Evolutionary conservation across 345 rosid genomes (phyloP).

Genomic region (Pugionium cornutum): DNA sequence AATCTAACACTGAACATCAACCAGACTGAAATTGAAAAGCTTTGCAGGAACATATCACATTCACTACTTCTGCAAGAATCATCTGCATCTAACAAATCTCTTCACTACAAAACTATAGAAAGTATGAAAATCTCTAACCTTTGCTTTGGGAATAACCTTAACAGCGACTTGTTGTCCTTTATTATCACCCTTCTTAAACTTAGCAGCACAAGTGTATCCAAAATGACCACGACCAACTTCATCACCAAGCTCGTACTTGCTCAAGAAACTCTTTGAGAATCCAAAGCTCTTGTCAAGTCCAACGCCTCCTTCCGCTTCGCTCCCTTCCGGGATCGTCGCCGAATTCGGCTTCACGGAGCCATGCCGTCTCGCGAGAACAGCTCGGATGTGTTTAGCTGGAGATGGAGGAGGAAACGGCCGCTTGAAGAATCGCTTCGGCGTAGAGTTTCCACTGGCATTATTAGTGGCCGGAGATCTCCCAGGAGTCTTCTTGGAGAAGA

Average conservation of each 20-base stretch:
- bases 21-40: no score
- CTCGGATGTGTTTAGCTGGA: conserved; percentile 86
- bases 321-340: conserved; percentile 61
- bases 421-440: conserved; percentile 74
- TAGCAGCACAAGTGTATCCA: conserved; percentile 90
- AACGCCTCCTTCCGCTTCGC: conserved; percentile 50
- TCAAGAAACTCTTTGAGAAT: conserved; percentile 70
- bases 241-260: conserved; percentile 80
- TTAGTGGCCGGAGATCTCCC: conserved; percentile 71
- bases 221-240: conserved; percentile 97
- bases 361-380: conserved; percentile 70
- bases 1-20: neutral
- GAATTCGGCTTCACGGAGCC: conserved; percentile 64
- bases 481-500: conserved; percentile 82
- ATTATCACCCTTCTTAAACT: conserved; percentile 82
- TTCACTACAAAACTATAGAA: no score
- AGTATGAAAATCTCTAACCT: conserved; percentile 44
- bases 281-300: conserved; percentile 87
- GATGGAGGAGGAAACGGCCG: conserved; percentile 91
- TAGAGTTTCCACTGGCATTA: conserved; percentile 56
- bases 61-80: no score
- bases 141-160: conserved; percentile 86
- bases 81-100: conserved; percentile 34
- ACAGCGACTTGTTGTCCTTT: conserved; percentile 94
- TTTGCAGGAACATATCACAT: no score